Evolutionary conservation across 352 stramenopile genomes (phyloP), one percentile per base, ranked within the genome.

Genomic region (Paralagenidium karlingii): DNA sequence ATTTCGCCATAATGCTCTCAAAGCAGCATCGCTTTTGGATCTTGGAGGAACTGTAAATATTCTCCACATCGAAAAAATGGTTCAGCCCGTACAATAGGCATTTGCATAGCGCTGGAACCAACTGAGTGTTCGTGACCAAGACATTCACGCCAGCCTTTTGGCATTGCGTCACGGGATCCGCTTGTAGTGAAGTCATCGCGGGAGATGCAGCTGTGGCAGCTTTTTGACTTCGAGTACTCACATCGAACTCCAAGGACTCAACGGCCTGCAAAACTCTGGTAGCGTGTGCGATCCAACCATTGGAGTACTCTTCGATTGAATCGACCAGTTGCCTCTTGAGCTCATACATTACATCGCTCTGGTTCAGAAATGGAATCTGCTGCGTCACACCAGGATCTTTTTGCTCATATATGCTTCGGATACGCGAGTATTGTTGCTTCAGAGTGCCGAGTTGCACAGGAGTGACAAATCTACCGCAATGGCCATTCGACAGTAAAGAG

Each of bases 31-130:
- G 61, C 42, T 89, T 89, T 58, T 75, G 76, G 20, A 86, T 36
- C 45, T 81, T 82, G 1, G 76, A 64, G 21, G 76, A 89, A 38
- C 68, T 82, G 51, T 87, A 89, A 21, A 89, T 55, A 6, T 40
- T 53, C 21, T 85, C 76, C 33, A 85, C 82, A 3, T 71, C 66
- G 40, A 89, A 89, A 36, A 69, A 84, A 18, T 54, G 22, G 40
- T 89, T 68, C 27, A 89, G 55, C 32, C 77, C 53, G 51, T 89
- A 89, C 49, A 89, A 82, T 20, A 89, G 55, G 39, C 69, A 85
- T 53, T 89, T 89, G 57, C 76, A 89, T 24, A 89, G 52, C 32
- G 73, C 76, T 16, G 76, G 76, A 25, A 78, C 68, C 11, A 89
- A 52, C 40, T 86, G 76, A 20, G 76, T 81, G 51, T 89, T 89